Evolutionary conservation across 2,329 filamentous ascomycete genomes (phyloP), one percentile per base, ranked within the genome.

Genomic region (Delphinella strobiligena): DNA sequence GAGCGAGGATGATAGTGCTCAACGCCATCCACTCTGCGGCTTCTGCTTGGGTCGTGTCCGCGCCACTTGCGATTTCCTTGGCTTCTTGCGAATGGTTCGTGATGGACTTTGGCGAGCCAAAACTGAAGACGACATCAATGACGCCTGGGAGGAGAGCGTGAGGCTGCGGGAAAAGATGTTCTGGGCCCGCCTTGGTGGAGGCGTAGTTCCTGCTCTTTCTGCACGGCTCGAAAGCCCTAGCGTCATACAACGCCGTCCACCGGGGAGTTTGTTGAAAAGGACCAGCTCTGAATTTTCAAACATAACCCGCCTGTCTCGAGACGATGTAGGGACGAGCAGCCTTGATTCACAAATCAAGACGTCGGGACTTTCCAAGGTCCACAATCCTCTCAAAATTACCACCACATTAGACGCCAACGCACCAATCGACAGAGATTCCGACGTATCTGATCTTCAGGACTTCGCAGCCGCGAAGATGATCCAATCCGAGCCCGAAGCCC

Each of bases 61-160:
- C 37, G 82, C 86, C 1, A 88, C 85, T 2, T 94, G 91, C 59
- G 91, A 95, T 52, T 93, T 95, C 49, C 72, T 95, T 19, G 85
- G 86, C 1, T 96, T 96, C 55, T 61, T 98, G 40, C 75, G 89
- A 34, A 85, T 96, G 62, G 74, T 96, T 42, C 85, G 89, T 49
- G 89, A 95, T 51, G 91, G 91, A 2, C 82, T 94, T 53, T 91
- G 91, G 78, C 78, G 84, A 37, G 80, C 82, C 10, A 83, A 88
- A 34, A 83, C 82, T 41, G 75, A 82, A 30, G 85, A 91, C 36
- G 83, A 87, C 24, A 85, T 93, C 22, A 85, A 82, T 54, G 75
- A 78, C 19, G 86, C 87, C 0, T 98, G 91, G 91, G 89, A 96
- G 56, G 91, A 98, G 64, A 86, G 86, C 42, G 82, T 95, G 9